Percentiles rank a stretch among this genome's conserved stretches.
Conservation (phyloP, 306 rosid genomes). For the Mucuna pruriens region DNA sequence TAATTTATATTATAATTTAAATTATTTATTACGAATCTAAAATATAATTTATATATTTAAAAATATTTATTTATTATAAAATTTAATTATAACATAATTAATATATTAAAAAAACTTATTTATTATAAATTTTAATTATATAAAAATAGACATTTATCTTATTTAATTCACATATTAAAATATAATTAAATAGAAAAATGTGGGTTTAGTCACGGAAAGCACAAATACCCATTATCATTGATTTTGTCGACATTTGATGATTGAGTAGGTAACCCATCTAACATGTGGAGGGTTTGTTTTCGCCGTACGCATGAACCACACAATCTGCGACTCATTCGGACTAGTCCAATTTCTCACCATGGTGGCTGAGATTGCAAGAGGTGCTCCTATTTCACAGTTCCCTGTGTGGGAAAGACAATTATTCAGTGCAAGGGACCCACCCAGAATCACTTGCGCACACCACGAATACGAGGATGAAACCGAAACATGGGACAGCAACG, state of each 20-base stretch:
- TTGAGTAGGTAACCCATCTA: slow-evolving; percentile 24
- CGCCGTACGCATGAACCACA: slow-evolving; percentile 26
- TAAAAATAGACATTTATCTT: too few species aligned
- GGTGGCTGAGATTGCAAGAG: slow-evolving; percentile 16
- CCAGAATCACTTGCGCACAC: slow-evolving; percentile 14
- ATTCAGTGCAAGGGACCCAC: slow-evolving; percentile 15
- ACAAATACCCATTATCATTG: neutral
- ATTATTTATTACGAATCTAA: too few species aligned
- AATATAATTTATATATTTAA: too few species aligned
- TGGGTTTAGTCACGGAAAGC: neutral
- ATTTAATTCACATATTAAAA: too few species aligned
- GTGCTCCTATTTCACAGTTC: neutral
- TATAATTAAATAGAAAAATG: too few species aligned
- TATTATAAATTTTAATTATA: too few species aligned
- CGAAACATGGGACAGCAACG: neutral
- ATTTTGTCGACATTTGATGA: neutral
- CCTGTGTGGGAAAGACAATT: slow-evolving; percentile 35
- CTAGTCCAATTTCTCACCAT: slow-evolving; percentile 28
- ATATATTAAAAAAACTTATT: too few species aligned
- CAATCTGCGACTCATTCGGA: slow-evolving; percentile 21
- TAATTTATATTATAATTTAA: too few species aligned
- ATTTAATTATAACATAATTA: too few species aligned
- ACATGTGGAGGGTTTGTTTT: slow-evolving; percentile 39
- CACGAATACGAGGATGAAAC: slow-evolving; percentile 14
- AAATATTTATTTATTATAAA: too few species aligned